These are phyloP conservation scores for Phaeosphaeriaceae sp. DNA, from an alignment of 2,329 filamentous ascomycete genomes.

Conservation along the genomic window DNA sequence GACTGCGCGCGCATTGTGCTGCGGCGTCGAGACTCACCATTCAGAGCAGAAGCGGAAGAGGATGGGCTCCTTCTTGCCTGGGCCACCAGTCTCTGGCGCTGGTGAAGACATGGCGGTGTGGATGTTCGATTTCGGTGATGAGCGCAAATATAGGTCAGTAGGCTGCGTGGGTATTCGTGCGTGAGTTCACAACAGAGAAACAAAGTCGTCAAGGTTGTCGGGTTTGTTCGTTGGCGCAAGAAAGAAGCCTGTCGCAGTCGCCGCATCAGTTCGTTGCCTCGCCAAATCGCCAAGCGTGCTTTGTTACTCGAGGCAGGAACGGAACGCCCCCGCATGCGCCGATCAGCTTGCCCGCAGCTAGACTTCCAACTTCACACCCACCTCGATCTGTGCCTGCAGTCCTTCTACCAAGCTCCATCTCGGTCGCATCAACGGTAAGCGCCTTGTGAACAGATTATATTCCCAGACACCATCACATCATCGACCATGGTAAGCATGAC, in stretches of 20 bases:
- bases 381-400: constrained; percentile 9
- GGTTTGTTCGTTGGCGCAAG: not conserved
- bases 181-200: not conserved
- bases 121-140: not conserved
- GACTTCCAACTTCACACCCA: constrained; percentile 16
- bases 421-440: not conserved
- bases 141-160: not conserved
- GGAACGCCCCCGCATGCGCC: constrained; percentile 10
- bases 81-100: constrained; percentile 28
- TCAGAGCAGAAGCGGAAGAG: constrained; percentile 98
- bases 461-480: not conserved
- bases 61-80: constrained; percentile 71
- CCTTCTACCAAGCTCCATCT: constrained; percentile 3
- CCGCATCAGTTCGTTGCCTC: constrained; percentile 17
- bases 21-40: constrained; percentile 64
- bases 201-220: not conserved
- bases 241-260: constrained; percentile 2
- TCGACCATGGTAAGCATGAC: constrained; percentile 38
- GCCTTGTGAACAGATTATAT: not conserved
- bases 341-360: constrained; percentile 4
- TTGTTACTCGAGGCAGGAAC: constrained; percentile 7
- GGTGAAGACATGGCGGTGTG: constrained; percentile 46
- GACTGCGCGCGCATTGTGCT: constrained; percentile 1
- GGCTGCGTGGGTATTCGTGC: not conserved
- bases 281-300: constrained; percentile 9